Evolutionary conservation across 371 early-diverging fungal genomes (phyloP), one percentile per base, ranked within the genome.

Genomic region (Mucor velutinosus): DNA sequence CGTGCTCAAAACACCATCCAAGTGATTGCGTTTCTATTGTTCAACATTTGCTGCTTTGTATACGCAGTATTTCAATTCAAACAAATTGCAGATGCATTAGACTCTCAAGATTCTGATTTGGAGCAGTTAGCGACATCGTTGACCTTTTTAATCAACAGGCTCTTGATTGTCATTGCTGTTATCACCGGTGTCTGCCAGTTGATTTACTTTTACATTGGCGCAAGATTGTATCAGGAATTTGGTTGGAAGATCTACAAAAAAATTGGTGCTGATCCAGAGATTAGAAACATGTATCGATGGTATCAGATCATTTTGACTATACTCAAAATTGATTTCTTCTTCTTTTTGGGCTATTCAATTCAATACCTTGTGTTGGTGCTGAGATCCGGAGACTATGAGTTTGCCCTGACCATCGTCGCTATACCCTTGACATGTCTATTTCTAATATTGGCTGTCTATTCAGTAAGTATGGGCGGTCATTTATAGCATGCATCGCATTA

Each of bases 281-380:
- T 95, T 76, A 85, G 93, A 77, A 86, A 78, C 51, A 84, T 84
- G 84, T 96, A 91, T 77, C 87, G 95, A 33, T 81, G 85, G 66
- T 97, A 94, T 76, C 95, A 94, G 58, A 88, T 95, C 59, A 92
- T 95, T 62, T 66, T 97, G 64, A 88, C 94, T 58, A 81, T 96
- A 35, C 79, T 97, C 55, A 96, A 96, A 75, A 75, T 95, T 62
- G 95, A 95, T 77, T 78, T 95, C 59, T 96, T 95, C 75, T 93
- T 95, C 80, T 90, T 93, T 64, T 76, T 94, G 19, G 93, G 92
- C 0, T 97, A 94, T 69, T 90, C 94, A 0, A 90, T 94, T 33
- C 95, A 96, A 73, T 96, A 94, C 69, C 87, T 97, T 56, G 86
- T 93, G 4, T 73, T 97, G 37, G 89, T 95, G 4, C 77, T 91